Conservation (phyloP, 1,139 yeast genomes). For the Hyphopichia fennica region DNA sequence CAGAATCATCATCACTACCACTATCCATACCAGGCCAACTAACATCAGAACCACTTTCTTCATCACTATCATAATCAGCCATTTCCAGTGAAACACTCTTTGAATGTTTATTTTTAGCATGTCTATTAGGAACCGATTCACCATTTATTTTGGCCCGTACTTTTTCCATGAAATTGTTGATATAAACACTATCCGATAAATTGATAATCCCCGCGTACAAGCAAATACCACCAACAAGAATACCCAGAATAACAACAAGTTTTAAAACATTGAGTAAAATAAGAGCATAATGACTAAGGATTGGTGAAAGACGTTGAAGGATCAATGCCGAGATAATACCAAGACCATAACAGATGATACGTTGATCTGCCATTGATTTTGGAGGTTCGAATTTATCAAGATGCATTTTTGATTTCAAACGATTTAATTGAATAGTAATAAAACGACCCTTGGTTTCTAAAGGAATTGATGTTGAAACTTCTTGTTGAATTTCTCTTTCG, state of each 20-base stretch:
- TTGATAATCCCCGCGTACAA: slow-evolving; percentile 35
- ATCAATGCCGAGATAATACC: slow-evolving; percentile 27
- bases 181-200: slow-evolving; percentile 18
- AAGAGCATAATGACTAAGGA: slow-evolving; percentile 19
- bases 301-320: slow-evolving; percentile 20
- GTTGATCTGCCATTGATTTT: slow-evolving; percentile 1
- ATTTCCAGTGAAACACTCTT: too few relatives aligned
- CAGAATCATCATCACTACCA: slow-evolving; percentile 1
- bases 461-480: not conserved
- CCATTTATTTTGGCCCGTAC: slow-evolving; percentile 10
- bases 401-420: not conserved
- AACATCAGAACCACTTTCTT: slow-evolving; percentile 1
- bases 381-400: not conserved
- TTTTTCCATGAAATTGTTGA: slow-evolving; percentile 9
- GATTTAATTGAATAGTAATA: not conserved
- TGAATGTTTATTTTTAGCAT: too few relatives aligned
- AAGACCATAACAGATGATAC: slow-evolving; percentile 30
- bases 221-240: slow-evolving; percentile 22
- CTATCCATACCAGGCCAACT: slow-evolving; percentile 3
- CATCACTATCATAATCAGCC: not conserved
- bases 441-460: too few relatives aligned
- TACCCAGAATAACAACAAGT: slow-evolving; percentile 25
- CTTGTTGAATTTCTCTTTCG: not conserved
- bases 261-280: slow-evolving; percentile 21
- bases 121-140: not conserved